phyloP scores from a whole-genome alignment of 1,284 basidiomycete genomes.

The Polyporus tsugae region DNA sequence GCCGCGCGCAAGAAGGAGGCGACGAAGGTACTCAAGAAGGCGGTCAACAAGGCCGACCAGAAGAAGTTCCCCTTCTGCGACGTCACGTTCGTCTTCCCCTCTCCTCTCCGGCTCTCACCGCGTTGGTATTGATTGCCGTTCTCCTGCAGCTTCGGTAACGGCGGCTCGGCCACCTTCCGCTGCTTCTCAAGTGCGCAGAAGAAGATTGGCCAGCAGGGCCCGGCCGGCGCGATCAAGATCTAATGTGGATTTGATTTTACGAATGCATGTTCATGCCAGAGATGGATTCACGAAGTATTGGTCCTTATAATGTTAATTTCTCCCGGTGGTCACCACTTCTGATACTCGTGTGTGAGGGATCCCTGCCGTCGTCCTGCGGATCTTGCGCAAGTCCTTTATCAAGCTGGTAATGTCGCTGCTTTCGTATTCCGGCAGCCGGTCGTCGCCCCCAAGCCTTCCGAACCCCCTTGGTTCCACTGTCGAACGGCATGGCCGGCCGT shows the following conservation, averaged over 20 bases:
- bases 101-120: neutral
- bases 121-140: neutral
- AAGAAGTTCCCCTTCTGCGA: neutral
- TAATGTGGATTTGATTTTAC: constrained; percentile 3
- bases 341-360: neutral
- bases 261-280: constrained; percentile 1
- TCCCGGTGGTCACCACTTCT: neutral
- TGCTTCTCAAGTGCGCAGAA: neutral
- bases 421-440: too few relatives aligned
- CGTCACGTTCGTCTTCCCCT: neutral
- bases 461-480: too few relatives aligned
- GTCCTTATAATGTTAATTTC: neutral
- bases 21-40: too few relatives aligned
- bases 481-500: too few relatives aligned
- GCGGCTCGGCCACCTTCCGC: neutral
- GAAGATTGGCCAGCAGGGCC: constrained; percentile 2
- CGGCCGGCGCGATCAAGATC: constrained; percentile 1
- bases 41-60: too few relatives aligned
- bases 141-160: constrained; percentile 2
- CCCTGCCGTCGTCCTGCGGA: neutral
- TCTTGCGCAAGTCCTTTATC: too few relatives aligned
- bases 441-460: too few relatives aligned
- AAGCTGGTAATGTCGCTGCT: too few relatives aligned
- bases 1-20: too few relatives aligned
- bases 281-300: neutral